These are phyloP conservation scores for Hysterangium stoloniferum DNA, from an alignment of 768 basidiomycete genomes.

Conservation along the genomic window DNA sequence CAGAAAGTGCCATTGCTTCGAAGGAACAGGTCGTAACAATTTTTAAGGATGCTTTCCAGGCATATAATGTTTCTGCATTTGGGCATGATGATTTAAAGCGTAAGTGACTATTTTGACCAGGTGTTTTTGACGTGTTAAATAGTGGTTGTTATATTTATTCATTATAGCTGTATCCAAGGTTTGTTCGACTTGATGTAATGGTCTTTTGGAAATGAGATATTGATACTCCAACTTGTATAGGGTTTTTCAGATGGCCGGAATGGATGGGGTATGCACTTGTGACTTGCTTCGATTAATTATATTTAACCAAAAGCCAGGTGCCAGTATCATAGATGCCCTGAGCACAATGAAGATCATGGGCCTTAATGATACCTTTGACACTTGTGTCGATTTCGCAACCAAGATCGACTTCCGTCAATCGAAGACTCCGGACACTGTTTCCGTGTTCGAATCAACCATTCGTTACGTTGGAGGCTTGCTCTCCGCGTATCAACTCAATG, in stretches of 20 bases:
- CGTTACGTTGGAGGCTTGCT: constrained; percentile 63
- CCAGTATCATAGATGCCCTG: constrained; percentile 56
- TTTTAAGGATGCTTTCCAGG: constrained; percentile 43
- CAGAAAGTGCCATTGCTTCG: constrained; percentile 29
- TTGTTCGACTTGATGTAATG: no score
- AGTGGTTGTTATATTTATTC: no score
- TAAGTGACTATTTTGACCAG: not conserved
- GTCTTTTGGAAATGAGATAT: not conserved
- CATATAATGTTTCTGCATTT: constrained; percentile 55
- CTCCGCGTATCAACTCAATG: constrained; percentile 63
- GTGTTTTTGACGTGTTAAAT: no score
- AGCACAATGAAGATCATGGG: constrained; percentile 61
- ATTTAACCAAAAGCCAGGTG: no score
- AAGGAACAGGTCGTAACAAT: constrained; percentile 38
- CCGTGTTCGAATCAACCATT: constrained; percentile 66
- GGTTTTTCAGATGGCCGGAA: constrained; percentile 30
- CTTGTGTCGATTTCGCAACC: constrained; percentile 45
- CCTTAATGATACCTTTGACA: constrained; percentile 46
- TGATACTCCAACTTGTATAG: constrained; percentile 14
- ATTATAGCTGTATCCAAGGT: not conserved
- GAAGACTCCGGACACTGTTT: constrained; percentile 35
- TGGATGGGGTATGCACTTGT: constrained; percentile 47
- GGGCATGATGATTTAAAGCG: constrained; percentile 53
- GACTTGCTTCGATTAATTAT: not conserved
- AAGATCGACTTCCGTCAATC: constrained; percentile 50